phyloP scores from a whole-genome alignment of 495 filamentous ascomycete species.

The Daldinia concentrica region DNA sequence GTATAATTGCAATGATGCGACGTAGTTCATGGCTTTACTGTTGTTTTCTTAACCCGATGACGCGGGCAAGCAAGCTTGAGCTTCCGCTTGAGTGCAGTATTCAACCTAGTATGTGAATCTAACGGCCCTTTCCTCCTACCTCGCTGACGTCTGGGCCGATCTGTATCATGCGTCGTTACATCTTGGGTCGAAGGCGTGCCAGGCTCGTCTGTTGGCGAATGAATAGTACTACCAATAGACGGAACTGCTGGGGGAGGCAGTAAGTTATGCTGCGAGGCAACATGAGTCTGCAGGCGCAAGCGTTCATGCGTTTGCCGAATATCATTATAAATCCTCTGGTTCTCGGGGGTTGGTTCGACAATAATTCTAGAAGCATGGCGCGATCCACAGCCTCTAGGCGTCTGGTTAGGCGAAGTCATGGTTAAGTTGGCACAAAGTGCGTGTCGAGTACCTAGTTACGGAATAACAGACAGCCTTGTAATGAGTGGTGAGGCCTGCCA shows the following conservation, averaged over 20 bases:
- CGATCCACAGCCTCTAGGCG: conserved; percentile 12
- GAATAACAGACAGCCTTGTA: conserved; percentile 23
- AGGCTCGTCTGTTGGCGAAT: conserved; percentile 37
- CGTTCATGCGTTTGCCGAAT: conserved; percentile 43
- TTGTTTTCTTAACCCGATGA: conserved; percentile 41
- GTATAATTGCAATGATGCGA: conserved; percentile 2
- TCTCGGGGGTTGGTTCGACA: conserved; percentile 45
- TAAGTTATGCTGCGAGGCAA: conserved; percentile 32
- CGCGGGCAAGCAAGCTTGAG: conserved; percentile 41
- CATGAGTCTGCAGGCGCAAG: conserved; percentile 30
- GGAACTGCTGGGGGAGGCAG: conserved; percentile 23
- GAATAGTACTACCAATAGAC: conserved; percentile 35
- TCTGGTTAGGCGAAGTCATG: conserved; percentile 30
- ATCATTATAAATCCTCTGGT: conserved; percentile 50
- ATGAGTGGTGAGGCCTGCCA: conserved; percentile 12
- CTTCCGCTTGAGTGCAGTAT: conserved; percentile 43
- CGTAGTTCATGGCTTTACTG: conserved; percentile 26
- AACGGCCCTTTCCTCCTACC: conserved; percentile 45
- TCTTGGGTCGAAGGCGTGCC: conserved; percentile 23
- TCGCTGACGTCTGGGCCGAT: conserved; percentile 29
- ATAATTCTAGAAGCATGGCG: conserved; percentile 28
- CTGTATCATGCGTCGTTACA: conserved; percentile 10
- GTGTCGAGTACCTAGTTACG: background rate
- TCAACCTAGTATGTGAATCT: conserved; percentile 28
- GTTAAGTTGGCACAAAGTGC: conserved; percentile 5